Percentiles rank a stretch among this genome's conserved stretches.
phyloP scores from a whole-genome alignment of 2,329 filamentous ascomycete species.

The Penicillium brevicompactum region DNA sequence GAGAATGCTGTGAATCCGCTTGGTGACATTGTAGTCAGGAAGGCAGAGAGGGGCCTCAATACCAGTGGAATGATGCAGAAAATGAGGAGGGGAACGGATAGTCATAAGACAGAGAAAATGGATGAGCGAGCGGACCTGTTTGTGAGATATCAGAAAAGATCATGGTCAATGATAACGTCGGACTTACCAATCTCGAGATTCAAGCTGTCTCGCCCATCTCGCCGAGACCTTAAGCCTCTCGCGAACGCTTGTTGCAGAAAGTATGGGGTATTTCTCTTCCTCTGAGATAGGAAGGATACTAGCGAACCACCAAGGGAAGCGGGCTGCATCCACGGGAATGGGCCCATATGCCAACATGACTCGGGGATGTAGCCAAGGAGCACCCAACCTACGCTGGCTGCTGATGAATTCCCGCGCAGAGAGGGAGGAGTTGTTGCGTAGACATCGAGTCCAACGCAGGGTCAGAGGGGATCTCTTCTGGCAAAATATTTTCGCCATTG shows the following conservation, averaged over 20 bases:
- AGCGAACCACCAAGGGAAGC: conserved; percentile 90
- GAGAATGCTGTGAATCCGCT: conserved; percentile 36
- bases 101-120: conserved; percentile 46
- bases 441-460: conserved; percentile 56
- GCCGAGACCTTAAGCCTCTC: conserved; percentile 82
- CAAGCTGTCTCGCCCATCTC: conserved; percentile 73
- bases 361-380: conserved; percentile 72
- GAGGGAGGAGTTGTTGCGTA: conserved; percentile 69
- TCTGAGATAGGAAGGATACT: conserved; percentile 77
- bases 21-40: conserved; percentile 25
- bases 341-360: conserved; percentile 76
- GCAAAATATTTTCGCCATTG: conserved; percentile 10
- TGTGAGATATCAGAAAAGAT: conserved; percentile 10
- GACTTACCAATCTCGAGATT: conserved; percentile 70
- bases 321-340: conserved; percentile 72
- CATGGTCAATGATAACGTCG: neutral
- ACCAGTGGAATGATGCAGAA: conserved; percentile 33
- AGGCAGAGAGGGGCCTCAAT: conserved; percentile 25
- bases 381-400: conserved; percentile 68
- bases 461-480: conserved; percentile 24
- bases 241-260: conserved; percentile 74
- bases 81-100: conserved; percentile 43
- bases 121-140: conserved; percentile 35
- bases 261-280: conserved; percentile 74
- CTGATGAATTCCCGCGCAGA: conserved; percentile 68